phyloP scores from a whole-genome alignment of 306 rosid genomes.

The Canavalia ensiformis region DNA sequence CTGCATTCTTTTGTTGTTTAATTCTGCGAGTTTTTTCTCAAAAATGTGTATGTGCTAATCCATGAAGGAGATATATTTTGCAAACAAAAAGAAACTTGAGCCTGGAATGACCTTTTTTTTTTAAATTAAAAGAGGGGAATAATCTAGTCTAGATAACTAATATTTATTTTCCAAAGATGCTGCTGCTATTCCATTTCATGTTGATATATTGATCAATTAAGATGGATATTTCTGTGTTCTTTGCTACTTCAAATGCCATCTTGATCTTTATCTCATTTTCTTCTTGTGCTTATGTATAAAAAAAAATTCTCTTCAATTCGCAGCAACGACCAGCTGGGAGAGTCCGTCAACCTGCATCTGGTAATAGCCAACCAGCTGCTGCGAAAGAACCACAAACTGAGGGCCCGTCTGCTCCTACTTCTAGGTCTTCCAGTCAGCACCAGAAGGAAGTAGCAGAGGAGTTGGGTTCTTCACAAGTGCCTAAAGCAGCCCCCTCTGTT shows the following conservation, averaged over 20 bases:
- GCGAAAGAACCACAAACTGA: slow-evolving; percentile 52
- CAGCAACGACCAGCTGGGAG: slow-evolving; percentile 65
- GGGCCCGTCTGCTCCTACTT: slow-evolving; percentile 57
- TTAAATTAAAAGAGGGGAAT: neutral
- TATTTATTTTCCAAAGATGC: neutral
- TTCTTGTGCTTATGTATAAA: neutral
- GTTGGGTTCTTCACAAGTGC: slow-evolving; percentile 56
- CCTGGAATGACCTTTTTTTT: neutral
- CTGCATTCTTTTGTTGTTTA: slow-evolving; percentile 33
- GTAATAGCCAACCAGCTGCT: slow-evolving; percentile 53
- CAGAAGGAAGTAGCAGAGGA: slow-evolving; percentile 64
- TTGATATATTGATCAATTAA: neutral
- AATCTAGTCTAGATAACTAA: neutral
- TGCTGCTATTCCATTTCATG: neutral
- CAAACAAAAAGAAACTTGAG: slow-evolving; percentile 18
- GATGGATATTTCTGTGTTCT: slow-evolving; percentile 17
- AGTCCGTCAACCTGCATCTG: slow-evolving; percentile 54
- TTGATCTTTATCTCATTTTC: slow-evolving; percentile 9
- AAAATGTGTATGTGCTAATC: neutral
- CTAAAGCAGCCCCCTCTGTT: slow-evolving; percentile 50
- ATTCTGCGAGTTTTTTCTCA: neutral
- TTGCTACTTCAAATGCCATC: slow-evolving; percentile 35
- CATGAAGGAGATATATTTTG: slow-evolving; percentile 34
- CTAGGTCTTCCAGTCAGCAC: slow-evolving; percentile 57
- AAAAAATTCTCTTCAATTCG: slow-evolving; percentile 27